phyloP scores from a whole-genome alignment of 2,329 filamentous ascomycete genomes.

The Cladobotryum protrusum region DNA sequence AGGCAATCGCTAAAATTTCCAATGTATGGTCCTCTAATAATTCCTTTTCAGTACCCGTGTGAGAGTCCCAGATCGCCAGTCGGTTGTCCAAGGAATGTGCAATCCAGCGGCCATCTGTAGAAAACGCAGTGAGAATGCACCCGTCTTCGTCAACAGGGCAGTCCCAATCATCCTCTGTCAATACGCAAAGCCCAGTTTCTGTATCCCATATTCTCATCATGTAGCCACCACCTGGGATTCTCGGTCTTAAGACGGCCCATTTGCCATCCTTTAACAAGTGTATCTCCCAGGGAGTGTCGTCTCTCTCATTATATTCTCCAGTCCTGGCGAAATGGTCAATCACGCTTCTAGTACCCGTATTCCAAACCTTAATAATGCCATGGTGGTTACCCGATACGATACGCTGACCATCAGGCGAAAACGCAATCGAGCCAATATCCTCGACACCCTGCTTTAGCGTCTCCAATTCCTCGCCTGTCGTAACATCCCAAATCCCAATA shows the following conservation, averaged over 20 bases:
- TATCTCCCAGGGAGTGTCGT: background rate
- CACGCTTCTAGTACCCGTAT: background rate
- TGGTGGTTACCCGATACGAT: background rate
- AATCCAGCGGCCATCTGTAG: no score
- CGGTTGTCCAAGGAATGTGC: background rate
- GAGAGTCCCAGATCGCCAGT: background rate
- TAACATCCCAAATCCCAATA: background rate
- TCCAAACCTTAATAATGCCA: background rate
- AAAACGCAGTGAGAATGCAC: no score
- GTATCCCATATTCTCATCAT: background rate
- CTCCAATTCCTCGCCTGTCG: background rate
- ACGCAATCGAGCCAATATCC: background rate
- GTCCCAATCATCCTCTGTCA: background rate
- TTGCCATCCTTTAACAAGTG: no score
- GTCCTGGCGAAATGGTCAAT: background rate
- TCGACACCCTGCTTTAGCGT: background rate
- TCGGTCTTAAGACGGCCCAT: background rate
- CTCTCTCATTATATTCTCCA: no score
- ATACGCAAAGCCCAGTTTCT: background rate
- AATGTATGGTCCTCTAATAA: background rate
- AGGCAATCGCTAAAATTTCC: background rate
- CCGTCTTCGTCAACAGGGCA: background rate
- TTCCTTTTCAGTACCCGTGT: background rate
- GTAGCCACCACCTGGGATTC: background rate
- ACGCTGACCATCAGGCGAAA: background rate